Percentiles rank a stretch among this genome's conserved stretches.
Conservation (phyloP, 371 early-diverging fungal species). For the Actinomucor elegans region DNA sequence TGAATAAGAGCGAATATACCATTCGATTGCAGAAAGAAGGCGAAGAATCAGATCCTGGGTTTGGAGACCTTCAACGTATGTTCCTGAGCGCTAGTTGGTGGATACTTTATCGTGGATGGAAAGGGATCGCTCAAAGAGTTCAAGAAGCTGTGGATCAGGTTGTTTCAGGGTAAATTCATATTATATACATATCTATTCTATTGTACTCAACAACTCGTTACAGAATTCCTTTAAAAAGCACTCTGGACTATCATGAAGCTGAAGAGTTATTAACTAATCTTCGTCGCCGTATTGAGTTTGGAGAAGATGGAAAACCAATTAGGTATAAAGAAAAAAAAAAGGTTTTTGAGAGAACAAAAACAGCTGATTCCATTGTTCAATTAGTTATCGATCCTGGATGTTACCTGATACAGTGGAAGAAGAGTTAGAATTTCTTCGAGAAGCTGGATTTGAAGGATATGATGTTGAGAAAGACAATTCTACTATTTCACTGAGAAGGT, state of each 20-base stretch:
- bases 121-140: slow-evolving; percentile 64
- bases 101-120: slow-evolving; percentile 90
- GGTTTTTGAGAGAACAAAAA: background rate
- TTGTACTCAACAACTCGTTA: background rate
- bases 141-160: slow-evolving; percentile 64
- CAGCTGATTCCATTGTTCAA: background rate
- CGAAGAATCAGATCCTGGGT: slow-evolving; percentile 37
- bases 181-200: too few relatives aligned
- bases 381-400: slow-evolving; percentile 58
- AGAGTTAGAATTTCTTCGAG: slow-evolving; percentile 59
- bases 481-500: slow-evolving; percentile 48
- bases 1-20: slow-evolving; percentile 52
- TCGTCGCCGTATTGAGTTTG: slow-evolving; percentile 35
- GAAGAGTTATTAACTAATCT: slow-evolving; percentile 25
- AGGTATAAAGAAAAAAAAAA: slow-evolving; percentile 16
- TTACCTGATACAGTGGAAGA: slow-evolving; percentile 68
- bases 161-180: slow-evolving; percentile 57
- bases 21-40: slow-evolving; percentile 48
- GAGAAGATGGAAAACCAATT: slow-evolving; percentile 31
- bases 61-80: slow-evolving; percentile 60
- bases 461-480: slow-evolving; percentile 1
- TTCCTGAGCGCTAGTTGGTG: slow-evolving; percentile 91
- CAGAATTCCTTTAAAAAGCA: slow-evolving; percentile 37
- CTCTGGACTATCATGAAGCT: slow-evolving; percentile 31
- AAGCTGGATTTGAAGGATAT: slow-evolving; percentile 49